Conservation (phyloP, 495 filamentous ascomycete genomes). For the Ramalina intermedia region DNA sequence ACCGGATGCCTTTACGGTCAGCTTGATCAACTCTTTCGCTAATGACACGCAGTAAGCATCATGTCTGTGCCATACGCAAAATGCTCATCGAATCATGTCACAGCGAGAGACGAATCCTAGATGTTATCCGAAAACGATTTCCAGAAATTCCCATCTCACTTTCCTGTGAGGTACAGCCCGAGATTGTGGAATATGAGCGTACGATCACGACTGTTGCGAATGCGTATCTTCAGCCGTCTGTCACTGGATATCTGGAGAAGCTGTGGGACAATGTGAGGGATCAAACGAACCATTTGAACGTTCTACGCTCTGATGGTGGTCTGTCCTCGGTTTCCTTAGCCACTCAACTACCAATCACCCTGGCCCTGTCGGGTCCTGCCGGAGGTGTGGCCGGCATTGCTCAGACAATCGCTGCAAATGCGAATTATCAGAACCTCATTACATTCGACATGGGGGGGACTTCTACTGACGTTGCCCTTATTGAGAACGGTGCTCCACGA, state of each 20-base stretch:
- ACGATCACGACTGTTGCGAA: constrained; percentile 38
- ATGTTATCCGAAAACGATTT: constrained; percentile 1
- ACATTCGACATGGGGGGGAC: constrained; percentile 40
- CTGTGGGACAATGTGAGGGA: constrained; percentile 22
- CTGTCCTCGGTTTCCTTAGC: constrained; percentile 31
- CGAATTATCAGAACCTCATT: constrained; percentile 34
- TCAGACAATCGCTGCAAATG: constrained; percentile 30
- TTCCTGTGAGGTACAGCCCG: constrained; percentile 31
- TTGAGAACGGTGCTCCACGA: constrained; percentile 30
- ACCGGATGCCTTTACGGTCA: constrained; percentile 33
- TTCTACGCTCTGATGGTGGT: constrained; percentile 36
- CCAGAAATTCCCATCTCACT: constrained; percentile 25
- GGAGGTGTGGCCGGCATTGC: constrained; percentile 33
- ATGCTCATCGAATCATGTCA: too few relatives aligned
- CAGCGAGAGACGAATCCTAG: too few relatives aligned
- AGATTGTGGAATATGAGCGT: constrained; percentile 37
- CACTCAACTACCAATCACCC: constrained; percentile 30
- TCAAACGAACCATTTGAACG: constrained; percentile 29
- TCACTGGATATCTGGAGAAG: constrained; percentile 29
- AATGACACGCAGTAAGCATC: constrained; percentile 24
- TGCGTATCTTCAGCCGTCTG: constrained; percentile 34
- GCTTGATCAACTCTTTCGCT: constrained; percentile 33
- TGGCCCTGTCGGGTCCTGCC: constrained; percentile 35
- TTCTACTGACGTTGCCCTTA: constrained; percentile 33
- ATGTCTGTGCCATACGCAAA: constrained; percentile 22